Percentiles rank a stretch among this genome's conserved stretches.
These are phyloP conservation scores for Coemansia sp. DNA, from an alignment of 192 early-diverging fungal species.

Conservation along the genomic window DNA sequence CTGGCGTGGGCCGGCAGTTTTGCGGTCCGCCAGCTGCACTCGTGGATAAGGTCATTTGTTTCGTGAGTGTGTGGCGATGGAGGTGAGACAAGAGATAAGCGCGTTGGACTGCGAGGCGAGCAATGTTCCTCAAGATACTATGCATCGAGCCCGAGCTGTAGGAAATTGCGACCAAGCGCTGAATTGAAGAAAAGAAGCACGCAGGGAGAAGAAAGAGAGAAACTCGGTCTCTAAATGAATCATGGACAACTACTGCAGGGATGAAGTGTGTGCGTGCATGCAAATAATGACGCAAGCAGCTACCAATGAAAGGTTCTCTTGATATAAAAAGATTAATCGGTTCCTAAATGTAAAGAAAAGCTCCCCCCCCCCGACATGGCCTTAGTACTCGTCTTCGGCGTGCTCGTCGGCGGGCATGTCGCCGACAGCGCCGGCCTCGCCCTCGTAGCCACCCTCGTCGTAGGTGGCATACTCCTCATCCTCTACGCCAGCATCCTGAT, in stretches of 20 bases:
- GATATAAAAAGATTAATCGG: background rate
- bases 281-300: background rate
- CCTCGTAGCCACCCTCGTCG: conserved; percentile 16
- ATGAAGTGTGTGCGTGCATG: background rate
- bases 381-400: conserved; percentile 11
- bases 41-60: background rate
- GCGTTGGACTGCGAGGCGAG: conserved; percentile 1
- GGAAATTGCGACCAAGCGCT: background rate
- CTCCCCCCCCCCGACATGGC: background rate
- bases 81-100: background rate
- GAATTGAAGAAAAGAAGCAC: background rate
- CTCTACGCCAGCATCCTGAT: conserved; percentile 77
- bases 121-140: background rate
- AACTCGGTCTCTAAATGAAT: too few relatives aligned
- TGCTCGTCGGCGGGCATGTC: conserved; percentile 3
- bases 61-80: background rate
- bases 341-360: background rate
- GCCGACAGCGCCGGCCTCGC: background rate
- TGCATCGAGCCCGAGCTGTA: background rate
- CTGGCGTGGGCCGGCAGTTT: conserved; percentile 5
- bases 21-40: background rate
- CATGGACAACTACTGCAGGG: too few relatives aligned
- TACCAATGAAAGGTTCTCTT: background rate
- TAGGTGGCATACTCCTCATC: conserved; percentile 58
- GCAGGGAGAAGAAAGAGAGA: background rate